Evolutionary conservation across 208 protist species (phyloP).

Genomic region (Balamuthia mandrillaris): DNA sequence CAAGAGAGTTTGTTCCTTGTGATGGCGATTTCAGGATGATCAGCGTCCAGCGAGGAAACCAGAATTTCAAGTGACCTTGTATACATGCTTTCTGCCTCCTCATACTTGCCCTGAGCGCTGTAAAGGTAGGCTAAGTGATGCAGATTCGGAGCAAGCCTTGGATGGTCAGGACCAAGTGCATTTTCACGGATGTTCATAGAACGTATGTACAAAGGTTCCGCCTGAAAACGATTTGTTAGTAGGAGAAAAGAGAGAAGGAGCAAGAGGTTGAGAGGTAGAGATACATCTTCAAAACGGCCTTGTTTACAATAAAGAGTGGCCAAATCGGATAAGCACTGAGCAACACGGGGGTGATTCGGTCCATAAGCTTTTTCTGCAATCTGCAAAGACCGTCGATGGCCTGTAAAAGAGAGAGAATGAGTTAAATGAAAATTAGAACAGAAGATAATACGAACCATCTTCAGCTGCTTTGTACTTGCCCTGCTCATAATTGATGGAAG

Average conservation of each 20-base stretch:
- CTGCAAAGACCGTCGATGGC: background rate
- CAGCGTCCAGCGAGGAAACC: background rate
- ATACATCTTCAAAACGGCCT: background rate
- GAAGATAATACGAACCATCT: background rate
- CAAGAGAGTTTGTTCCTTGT: background rate
- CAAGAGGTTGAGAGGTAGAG: no score
- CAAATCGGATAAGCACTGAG: background rate
- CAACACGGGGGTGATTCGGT: background rate
- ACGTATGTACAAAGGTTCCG: background rate
- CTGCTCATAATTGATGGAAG: no score
- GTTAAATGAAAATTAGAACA: background rate
- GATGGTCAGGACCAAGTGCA: background rate
- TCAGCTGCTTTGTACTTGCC: background rate
- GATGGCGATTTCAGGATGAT: background rate
- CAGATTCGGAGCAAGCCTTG: background rate
- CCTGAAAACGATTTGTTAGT: background rate
- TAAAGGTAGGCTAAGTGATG: slow-evolving; percentile 37
- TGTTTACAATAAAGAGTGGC: slow-evolving; percentile 23
- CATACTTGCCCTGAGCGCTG: slow-evolving; percentile 8
- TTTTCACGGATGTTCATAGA: slow-evolving; percentile 10
- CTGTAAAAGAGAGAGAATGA: background rate
- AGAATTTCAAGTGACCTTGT: background rate
- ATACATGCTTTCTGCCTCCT: background rate
- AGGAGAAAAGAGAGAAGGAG: background rate
- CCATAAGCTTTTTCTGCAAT: background rate